Evolutionary conservation across 2,329 filamentous ascomycete genomes (phyloP), one percentile per base, ranked within the genome.

Genomic region (Aschersonia sp.): DNA sequence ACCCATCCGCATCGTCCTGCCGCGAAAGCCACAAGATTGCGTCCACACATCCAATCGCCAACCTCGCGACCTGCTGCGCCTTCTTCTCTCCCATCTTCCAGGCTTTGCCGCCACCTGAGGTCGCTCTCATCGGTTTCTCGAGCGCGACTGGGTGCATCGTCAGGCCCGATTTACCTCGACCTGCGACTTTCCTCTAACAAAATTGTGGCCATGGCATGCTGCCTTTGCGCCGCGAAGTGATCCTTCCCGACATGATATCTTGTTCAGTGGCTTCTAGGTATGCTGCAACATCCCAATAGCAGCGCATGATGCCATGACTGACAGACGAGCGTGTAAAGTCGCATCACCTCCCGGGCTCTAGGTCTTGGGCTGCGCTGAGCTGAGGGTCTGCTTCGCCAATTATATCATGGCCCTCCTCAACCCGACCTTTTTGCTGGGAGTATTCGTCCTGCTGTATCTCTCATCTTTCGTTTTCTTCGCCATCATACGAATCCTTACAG

Each of bases 381-480:
- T 40, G n/a, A 29, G 22, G 22, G 30, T 31, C 40, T 9, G 10
- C 33, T 30, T n/a, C 10, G 31, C 29, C 40, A 29, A 22, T 43
- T 22, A 11, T 30, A 46, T 5, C 56, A 83, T 83, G 79, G 78
- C 79, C 60, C 73, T 82, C 56, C 68, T 82, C 56, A 79, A 76
- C 59, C 83, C 83, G 57, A 86, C 90, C 56, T 95, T 95, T 63
- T 69, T 96, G 54, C 79, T 94, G 59, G 90, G 90, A 63, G 73
- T 94, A 56, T 59, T 89, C 62, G 80, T 97, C 57, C 76, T 97
- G 54, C 70, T 87, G 52, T 98, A 97, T 69, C 77, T 98, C 43
- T 84, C 81, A 52, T 88, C 90, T 52, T 98, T 98, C 61, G 82
- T 98, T 51, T 65, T 96, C 50, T 95, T 98, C 64, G 92, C 92